phyloP scores from a whole-genome alignment of 768 basidiomycete species.

The Leccinum rimulosum region DNA sequence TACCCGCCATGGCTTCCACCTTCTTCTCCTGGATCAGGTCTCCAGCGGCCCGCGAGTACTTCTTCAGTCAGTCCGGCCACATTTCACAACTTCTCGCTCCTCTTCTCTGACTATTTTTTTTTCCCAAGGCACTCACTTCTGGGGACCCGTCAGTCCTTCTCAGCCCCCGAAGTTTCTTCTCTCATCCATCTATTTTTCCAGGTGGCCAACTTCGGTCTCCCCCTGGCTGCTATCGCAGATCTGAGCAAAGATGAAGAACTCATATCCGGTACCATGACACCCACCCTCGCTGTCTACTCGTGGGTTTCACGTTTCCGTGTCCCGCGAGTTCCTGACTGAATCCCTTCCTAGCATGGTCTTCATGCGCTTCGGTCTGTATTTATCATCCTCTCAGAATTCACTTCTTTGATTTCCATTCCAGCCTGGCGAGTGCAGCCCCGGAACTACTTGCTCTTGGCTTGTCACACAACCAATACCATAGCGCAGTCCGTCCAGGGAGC shows the following conservation, averaged over 20 bases:
- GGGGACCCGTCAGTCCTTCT: conserved; percentile 80
- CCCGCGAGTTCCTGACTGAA: conserved; percentile 10
- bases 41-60: conserved; percentile 89
- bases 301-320: conserved; percentile 44
- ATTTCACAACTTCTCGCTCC: neutral
- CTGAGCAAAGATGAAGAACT: conserved; percentile 91
- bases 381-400: neutral
- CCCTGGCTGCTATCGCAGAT: conserved; percentile 89
- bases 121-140: conserved; percentile 86
- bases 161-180: neutral
- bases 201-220: conserved; percentile 99
- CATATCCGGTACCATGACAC: conserved; percentile 97
- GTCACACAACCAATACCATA: conserved; percentile 87
- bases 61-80: conserved; percentile 73
- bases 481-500: conserved; percentile 82
- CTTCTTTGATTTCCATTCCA: conserved; percentile 29
- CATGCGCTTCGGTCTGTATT: conserved; percentile 81
- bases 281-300: conserved; percentile 90
- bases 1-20: conserved; percentile 65
- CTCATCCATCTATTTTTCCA: conserved; percentile 31
- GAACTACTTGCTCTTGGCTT: conserved; percentile 93
- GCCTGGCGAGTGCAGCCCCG: conserved; percentile 96
- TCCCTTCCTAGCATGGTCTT: conserved; percentile 61
- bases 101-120: conserved; percentile 17
- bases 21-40: conserved; percentile 90